Conservation (phyloP, 208 protist genomes). For the Leishmania gerbilli region DNA sequence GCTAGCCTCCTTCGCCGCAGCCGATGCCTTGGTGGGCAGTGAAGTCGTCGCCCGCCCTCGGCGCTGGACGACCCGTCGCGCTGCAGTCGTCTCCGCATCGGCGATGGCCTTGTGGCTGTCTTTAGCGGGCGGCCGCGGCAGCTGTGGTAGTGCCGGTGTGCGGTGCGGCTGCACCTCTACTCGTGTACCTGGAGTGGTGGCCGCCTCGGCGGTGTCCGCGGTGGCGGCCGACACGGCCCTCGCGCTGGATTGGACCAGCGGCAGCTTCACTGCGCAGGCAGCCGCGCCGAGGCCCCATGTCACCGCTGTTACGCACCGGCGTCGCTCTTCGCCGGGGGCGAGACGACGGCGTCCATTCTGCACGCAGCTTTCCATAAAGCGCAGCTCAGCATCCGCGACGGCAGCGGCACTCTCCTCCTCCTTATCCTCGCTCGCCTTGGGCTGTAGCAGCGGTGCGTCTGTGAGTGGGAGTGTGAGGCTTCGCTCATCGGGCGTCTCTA, state of each 20-base stretch:
- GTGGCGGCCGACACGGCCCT: too few relatives aligned
- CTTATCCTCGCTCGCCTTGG: not conserved
- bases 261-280: constrained; percentile 35
- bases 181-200: not conserved
- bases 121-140: not conserved
- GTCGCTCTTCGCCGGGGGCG: constrained; percentile 25
- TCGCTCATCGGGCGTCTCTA: not conserved
- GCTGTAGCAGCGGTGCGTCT: not conserved
- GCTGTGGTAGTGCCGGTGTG: not conserved
- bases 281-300: constrained; percentile 70
- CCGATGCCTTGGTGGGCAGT: not conserved
- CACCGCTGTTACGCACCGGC: constrained; percentile 37
- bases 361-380: constrained; percentile 27
- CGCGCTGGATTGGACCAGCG: not conserved
- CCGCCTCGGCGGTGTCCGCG: not conserved
- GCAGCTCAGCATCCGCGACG: constrained; percentile 13
- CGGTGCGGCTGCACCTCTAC: not conserved
- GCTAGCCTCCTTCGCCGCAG: not conserved
- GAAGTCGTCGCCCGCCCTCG: not conserved
- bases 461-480: not conserved
- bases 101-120: not conserved
- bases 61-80: not conserved
- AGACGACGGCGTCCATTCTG: constrained; percentile 17
- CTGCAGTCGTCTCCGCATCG: not conserved
- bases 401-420: not conserved